These are phyloP conservation scores for Serendipita indica DNA, from an alignment of 768 basidiomycete genomes.

Conservation along the genomic window DNA sequence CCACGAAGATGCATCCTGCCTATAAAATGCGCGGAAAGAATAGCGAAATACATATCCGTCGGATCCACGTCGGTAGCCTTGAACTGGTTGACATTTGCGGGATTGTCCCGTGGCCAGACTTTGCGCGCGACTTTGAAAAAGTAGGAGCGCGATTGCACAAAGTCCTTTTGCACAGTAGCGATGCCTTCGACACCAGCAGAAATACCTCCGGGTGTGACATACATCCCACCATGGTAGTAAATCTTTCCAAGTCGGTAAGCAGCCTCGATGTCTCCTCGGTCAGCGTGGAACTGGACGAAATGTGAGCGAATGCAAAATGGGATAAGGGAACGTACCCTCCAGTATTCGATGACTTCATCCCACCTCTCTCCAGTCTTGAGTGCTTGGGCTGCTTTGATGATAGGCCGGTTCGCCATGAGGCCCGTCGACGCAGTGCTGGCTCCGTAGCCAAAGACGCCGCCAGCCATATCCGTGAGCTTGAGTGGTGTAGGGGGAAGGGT, in stretches of 20 bases:
- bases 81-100: conserved; percentile 26
- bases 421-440: conserved; percentile 89
- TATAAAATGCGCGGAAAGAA: conserved; percentile 66
- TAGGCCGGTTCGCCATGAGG: conserved; percentile 49
- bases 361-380: conserved; percentile 85
- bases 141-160: conserved; percentile 59
- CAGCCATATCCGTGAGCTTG: conserved; percentile 73
- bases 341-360: conserved; percentile 86
- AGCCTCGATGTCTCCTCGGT: conserved; percentile 77
- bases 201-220: conserved; percentile 61
- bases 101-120: conserved; percentile 76
- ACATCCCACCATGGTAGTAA: conserved; percentile 91
- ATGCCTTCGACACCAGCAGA: conserved; percentile 86
- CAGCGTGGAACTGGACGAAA: conserved; percentile 69
- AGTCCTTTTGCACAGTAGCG: conserved; percentile 72
- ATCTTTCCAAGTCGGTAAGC: conserved; percentile 90
- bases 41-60: conserved; percentile 46
- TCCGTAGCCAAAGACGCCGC: conserved; percentile 90
- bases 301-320: not conserved
- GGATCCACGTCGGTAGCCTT: conserved; percentile 33
- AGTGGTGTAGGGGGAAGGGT: conserved; percentile 72
- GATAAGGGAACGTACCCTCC: conserved; percentile 39
- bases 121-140: conserved; percentile 71
- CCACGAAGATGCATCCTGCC: conserved; percentile 91
- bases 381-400: conserved; percentile 70